Percentiles rank a stretch among this genome's conserved stretches.
Evolutionary conservation across 2,329 filamentous ascomycete genomes (phyloP).

Genomic region (Aspergillus arachidicola): DNA sequence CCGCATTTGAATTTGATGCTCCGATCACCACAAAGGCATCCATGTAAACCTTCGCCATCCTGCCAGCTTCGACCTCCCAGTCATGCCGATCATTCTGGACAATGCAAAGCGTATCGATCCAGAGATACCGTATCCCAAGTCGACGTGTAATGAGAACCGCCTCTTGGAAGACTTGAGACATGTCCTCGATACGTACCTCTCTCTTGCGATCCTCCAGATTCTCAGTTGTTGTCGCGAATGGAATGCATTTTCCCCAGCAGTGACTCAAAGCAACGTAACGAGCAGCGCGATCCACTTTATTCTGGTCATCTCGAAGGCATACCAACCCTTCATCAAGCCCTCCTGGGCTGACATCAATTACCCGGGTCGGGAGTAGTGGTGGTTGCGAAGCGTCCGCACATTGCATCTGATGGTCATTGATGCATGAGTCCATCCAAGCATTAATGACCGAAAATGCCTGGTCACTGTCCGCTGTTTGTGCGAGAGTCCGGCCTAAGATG

Average conservation of each 20-base stretch:
- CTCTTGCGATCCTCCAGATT: not conserved
- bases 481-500: not conserved
- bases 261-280: not conserved
- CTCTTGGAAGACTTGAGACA: not conserved
- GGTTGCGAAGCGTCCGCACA: not conserved
- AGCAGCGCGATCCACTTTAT: not conserved
- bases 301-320: not conserved
- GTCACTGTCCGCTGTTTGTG: not conserved
- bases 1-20: not conserved
- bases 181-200: not conserved
- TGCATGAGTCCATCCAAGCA: not conserved
- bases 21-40: not conserved
- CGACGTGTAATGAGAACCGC: not conserved
- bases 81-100: not conserved
- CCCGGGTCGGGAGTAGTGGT: not conserved
- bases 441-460: not conserved
- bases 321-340: not conserved
- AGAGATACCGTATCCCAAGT: not conserved
- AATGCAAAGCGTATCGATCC: not conserved
- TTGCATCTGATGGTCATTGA: not conserved
- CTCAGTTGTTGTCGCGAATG: not conserved
- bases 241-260: not conserved
- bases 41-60: not conserved
- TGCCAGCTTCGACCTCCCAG: not conserved
- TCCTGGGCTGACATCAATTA: not conserved